These are phyloP conservation scores for Rusavskia elegans DNA, from an alignment of 495 filamentous ascomycete genomes.

Conservation along the genomic window DNA sequence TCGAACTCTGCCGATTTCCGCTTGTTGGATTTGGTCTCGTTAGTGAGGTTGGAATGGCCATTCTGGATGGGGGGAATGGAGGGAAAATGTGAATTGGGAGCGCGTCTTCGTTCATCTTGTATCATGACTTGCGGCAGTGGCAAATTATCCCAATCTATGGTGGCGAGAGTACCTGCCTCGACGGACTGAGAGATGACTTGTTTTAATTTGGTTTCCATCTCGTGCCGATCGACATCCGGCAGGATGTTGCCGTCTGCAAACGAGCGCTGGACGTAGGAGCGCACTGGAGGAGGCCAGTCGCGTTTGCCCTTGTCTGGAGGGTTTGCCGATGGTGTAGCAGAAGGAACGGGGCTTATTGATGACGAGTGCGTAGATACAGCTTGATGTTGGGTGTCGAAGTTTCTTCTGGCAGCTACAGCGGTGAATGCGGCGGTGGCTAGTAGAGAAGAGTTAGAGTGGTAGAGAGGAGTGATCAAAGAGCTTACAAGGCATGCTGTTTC, in stretches of 20 bases:
- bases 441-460: background rate
- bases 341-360: slow-evolving; percentile 6
- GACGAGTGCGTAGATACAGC: slow-evolving; percentile 3
- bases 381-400: slow-evolving; percentile 15
- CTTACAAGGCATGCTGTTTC: background rate
- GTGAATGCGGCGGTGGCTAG: slow-evolving; percentile 12
- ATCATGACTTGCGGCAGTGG: slow-evolving; percentile 83
- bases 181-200: slow-evolving; percentile 68
- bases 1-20: slow-evolving; percentile 59
- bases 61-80: slow-evolving; percentile 17
- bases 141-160: slow-evolving; percentile 66
- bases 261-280: slow-evolving; percentile 67
- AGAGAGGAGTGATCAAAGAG: background rate
- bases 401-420: slow-evolving; percentile 19
- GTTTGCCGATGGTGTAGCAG: slow-evolving; percentile 15
- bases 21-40: slow-evolving; percentile 39
- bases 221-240: slow-evolving; percentile 41
- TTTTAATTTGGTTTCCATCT: slow-evolving; percentile 77
- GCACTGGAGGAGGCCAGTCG: slow-evolving; percentile 61
- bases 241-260: slow-evolving; percentile 59
- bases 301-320: slow-evolving; percentile 32
- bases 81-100: slow-evolving; percentile 23
- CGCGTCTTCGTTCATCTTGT: slow-evolving; percentile 45
- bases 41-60: slow-evolving; percentile 9
- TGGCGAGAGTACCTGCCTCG: slow-evolving; percentile 47